Base-by-base conservation (phyloP, 306 rosid genomes). In the Quercus agrifolia region DNA sequence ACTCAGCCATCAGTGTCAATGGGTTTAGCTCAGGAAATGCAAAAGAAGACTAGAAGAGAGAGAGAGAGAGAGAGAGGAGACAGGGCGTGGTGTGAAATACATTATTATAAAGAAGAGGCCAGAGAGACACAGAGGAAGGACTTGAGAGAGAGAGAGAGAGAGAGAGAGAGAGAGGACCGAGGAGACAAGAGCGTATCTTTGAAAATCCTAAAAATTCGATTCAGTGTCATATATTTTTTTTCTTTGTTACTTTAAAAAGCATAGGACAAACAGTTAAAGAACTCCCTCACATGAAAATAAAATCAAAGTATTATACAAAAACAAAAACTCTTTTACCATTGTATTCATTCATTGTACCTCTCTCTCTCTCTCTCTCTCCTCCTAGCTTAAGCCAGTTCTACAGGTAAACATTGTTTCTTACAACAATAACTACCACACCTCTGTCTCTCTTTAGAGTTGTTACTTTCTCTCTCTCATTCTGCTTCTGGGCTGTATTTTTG, bases 171-270 rank as follows among this genome's bases (percentile, higher is more conserved):
- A 76, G 58, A 76, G 71, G 83, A 66, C 77, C 77, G 46, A 55
- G 89, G 87, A 81, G 96, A 91, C 89, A 91, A 81, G 71, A 86
- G 85, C 90, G 91, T 90, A 90, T 92, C 97, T 82, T 70, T 81
- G 87, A 89, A 92, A 92, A 94, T 88, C 92, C 79, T 70, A 77
- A 68, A 91, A 86, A 87, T 82, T 90, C 88, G 92, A 86, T 90
- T 86, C 74, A 74, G 83, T 87, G 5, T 49, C 13, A 49, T 49
- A 49, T 83, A 35, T 7, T 0, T 41, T 74, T 54, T 67, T 66
- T 55, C 68, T 59, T 68, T 77, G 83, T 68, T 68, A 68, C 82
- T 88, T 87, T 76, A 80, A 85, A 81, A 80, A 85, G 58, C 69
- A 80, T 52, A 73, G 38, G 81, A 80, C 79, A 83, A 76, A 73